Percentiles rank a stretch among this genome's conserved stretches.
Evolutionary conservation across 208 protist genomes (phyloP).

Genomic region (Tritrichomonas foetus): DNA sequence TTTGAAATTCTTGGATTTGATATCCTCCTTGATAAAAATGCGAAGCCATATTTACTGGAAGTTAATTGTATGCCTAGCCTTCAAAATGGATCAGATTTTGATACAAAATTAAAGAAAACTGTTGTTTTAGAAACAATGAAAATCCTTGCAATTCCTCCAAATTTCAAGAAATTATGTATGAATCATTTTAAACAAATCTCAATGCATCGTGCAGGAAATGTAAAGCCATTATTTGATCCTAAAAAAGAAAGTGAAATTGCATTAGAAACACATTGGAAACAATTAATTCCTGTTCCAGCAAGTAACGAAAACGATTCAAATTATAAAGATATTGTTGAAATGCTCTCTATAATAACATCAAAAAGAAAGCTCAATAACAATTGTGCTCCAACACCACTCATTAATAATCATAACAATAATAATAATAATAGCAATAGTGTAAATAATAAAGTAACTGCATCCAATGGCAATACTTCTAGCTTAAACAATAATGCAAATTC

Average conservation of each 20-base stretch:
- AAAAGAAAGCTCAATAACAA: too few relatives aligned
- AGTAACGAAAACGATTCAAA: background rate
- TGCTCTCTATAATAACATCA: too few relatives aligned
- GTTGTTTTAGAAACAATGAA: conserved; percentile 44
- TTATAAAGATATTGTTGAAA: too few relatives aligned
- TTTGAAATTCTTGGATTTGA: too few relatives aligned
- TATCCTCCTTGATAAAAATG: conserved; percentile 49
- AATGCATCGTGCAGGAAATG: background rate
- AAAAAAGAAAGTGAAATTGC: background rate
- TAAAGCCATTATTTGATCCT: background rate
- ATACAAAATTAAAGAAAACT: conserved; percentile 45
- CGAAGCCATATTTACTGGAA: conserved; percentile 51
- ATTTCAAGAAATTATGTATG: background rate
- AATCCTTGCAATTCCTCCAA: conserved; percentile 30
- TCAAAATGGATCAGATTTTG: conserved; percentile 39
- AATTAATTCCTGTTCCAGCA: background rate
- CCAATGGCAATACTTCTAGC: too few relatives aligned
- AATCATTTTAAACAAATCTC: background rate
- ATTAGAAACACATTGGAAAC: background rate
- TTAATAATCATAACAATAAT: too few relatives aligned
- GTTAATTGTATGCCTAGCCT: conserved; percentile 51
- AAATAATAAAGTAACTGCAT: too few relatives aligned
- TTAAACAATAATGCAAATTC: too few relatives aligned
- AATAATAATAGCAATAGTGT: too few relatives aligned
- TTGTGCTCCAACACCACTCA: too few relatives aligned